A percentile compares a stretch with the other conserved stretches of the same genome.
phyloP scores from a whole-genome alignment of 1,139 yeast genomes.

The Suhomyces guaymorum region DNA sequence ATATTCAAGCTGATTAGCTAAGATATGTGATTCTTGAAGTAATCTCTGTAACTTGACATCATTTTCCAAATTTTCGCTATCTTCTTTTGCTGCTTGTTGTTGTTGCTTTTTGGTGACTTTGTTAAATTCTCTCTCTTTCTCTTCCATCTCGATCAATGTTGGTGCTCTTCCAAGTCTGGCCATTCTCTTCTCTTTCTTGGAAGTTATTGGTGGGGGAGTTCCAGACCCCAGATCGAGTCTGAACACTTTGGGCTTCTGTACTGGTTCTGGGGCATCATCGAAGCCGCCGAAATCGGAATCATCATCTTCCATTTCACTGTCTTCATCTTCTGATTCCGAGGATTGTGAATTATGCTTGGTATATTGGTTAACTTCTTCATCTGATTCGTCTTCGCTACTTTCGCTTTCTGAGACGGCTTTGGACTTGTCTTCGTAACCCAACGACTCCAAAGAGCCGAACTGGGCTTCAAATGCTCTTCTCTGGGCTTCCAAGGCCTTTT shows the following conservation, averaged over 20 bases:
- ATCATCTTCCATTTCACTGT: not conserved
- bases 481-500: conserved; percentile 54
- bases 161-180: conserved; percentile 46
- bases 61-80: conserved; percentile 61
- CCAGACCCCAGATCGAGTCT: conserved; percentile 22
- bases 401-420: conserved; percentile 20
- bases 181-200: conserved; percentile 34
- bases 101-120: conserved; percentile 33
- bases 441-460: conserved; percentile 60
- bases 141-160: conserved; percentile 37
- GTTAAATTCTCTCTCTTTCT: conserved; percentile 23
- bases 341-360: too few species aligned
- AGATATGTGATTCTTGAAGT: conserved; percentile 80
- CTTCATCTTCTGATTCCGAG: conserved; percentile 1
- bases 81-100: conserved; percentile 34
- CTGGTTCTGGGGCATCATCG: conserved; percentile 14
- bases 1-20: conserved; percentile 54
- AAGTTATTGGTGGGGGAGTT: conserved; percentile 23
- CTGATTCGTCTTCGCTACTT: conserved; percentile 22
- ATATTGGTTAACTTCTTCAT: too few species aligned
- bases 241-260: conserved; percentile 34
- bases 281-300: conserved; percentile 4
- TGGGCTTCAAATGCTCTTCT: conserved; percentile 66
- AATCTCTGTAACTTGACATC: conserved; percentile 84
- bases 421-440: conserved; percentile 62